phyloP scores from a whole-genome alignment of 2,329 filamentous ascomycete genomes.

The Fusarium nelsonii region DNA sequence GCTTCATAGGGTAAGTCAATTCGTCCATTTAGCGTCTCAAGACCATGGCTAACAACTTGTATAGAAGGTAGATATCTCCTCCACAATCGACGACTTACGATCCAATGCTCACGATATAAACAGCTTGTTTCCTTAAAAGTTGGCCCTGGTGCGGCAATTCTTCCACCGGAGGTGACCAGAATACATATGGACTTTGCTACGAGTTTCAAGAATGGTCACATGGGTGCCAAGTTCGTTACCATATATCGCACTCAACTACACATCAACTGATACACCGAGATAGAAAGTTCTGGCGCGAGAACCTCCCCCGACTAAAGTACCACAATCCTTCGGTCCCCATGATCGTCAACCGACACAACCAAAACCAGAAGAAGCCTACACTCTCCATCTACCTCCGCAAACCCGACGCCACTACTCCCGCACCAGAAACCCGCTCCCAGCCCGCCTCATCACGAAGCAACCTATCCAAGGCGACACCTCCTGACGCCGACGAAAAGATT shows the following conservation, averaged over 20 bases:
- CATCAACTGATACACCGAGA: constrained; percentile 21
- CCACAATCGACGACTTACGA: constrained; percentile 29
- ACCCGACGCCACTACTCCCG: constrained; percentile 42
- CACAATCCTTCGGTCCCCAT: constrained; percentile 90
- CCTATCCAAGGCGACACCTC: constrained; percentile 62
- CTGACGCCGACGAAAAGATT: constrained; percentile 62
- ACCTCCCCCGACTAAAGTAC: constrained; percentile 89
- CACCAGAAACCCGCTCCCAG: constrained; percentile 53
- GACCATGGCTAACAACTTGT: constrained; percentile 37
- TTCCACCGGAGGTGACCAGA: constrained; percentile 80
- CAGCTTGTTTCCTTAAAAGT: constrained; percentile 81
- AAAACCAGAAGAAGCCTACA: constrained; percentile 67
- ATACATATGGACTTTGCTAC: constrained; percentile 80
- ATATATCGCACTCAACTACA: constrained; percentile 11
- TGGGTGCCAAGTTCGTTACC: constrained; percentile 74
- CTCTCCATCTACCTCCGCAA: constrained; percentile 75
- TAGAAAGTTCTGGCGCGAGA: constrained; percentile 90
- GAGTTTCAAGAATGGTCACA: constrained; percentile 73
- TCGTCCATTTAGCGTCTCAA: not conserved
- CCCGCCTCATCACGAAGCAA: constrained; percentile 62
- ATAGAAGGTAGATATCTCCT: constrained; percentile 58
- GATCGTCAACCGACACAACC: constrained; percentile 77
- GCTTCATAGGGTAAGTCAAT: constrained; percentile 74
- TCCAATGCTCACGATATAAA: constrained; percentile 46
- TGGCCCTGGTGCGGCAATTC: constrained; percentile 84